phyloP scores from a whole-genome alignment of 164 flowering plant genomes.

The Houttuynia cordata region DNA sequence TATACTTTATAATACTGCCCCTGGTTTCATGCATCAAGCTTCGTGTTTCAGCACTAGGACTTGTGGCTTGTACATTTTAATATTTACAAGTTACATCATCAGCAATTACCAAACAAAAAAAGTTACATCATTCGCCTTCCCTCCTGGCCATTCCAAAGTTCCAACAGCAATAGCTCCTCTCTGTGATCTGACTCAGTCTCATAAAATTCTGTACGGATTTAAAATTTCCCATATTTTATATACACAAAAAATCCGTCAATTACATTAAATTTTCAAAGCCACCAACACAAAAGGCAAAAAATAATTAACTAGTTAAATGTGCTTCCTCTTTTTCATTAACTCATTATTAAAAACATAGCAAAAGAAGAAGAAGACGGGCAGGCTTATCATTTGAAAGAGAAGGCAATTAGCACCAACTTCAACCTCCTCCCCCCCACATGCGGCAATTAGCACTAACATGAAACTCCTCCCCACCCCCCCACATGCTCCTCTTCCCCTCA shows the following conservation, averaged over 20 bases:
- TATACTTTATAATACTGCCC: too few relatives aligned
- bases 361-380: conserved; percentile 3
- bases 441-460: neutral
- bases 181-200: too few relatives aligned
- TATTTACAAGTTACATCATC: too few relatives aligned
- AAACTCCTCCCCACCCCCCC: conserved; percentile 16
- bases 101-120: too few relatives aligned
- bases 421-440: conserved; percentile 23
- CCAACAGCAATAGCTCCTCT: neutral
- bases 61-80: too few relatives aligned
- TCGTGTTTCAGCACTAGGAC: too few relatives aligned
- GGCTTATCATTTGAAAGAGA: conserved; percentile 8
- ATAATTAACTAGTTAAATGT: neutral
- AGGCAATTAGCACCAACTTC: conserved; percentile 1
- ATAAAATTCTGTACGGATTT: too few relatives aligned
- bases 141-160: neutral
- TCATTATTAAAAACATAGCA: neutral
- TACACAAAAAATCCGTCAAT: too few relatives aligned
- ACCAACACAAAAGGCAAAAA: too few relatives aligned
- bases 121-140: neutral
- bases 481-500: conserved; percentile 6
- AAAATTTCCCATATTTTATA: too few relatives aligned
- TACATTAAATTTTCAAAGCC: too few relatives aligned
- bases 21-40: too few relatives aligned
- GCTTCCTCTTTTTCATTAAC: neutral